Evolutionary conservation across 2,329 filamentous ascomycete genomes (phyloP).

Genomic region (Cercospora sp.): DNA sequence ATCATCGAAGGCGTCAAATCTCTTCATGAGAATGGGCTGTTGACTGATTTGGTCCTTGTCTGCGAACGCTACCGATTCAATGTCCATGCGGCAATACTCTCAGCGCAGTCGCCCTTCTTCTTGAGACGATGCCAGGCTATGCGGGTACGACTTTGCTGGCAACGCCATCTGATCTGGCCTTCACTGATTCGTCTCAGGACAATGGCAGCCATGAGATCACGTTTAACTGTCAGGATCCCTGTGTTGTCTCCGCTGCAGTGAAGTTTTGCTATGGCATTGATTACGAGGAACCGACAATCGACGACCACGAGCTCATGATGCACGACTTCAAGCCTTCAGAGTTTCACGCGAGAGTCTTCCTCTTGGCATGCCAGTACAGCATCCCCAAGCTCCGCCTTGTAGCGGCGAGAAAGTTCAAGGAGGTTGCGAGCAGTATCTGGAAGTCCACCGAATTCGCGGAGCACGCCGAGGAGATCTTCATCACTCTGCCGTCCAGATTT

Average conservation of each 20-base stretch:
- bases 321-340: neutral
- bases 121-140: neutral
- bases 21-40: neutral
- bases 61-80: neutral
- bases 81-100: neutral
- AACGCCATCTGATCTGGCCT: neutral
- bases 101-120: neutral
- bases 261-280: neutral
- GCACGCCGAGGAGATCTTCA: neutral
- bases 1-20: neutral
- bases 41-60: neutral
- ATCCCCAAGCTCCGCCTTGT: neutral
- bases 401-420: neutral
- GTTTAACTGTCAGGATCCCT: neutral
- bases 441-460: neutral
- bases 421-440: neutral
- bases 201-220: neutral
- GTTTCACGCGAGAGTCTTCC: neutral
- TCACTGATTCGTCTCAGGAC: neutral
- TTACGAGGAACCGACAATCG: neutral
- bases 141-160: neutral
- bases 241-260: neutral
- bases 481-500: neutral
- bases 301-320: neutral
- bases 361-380: neutral